Evolutionary conservation across 495 filamentous ascomycete species (phyloP).

Genomic region (Usnea hakonensis): DNA sequence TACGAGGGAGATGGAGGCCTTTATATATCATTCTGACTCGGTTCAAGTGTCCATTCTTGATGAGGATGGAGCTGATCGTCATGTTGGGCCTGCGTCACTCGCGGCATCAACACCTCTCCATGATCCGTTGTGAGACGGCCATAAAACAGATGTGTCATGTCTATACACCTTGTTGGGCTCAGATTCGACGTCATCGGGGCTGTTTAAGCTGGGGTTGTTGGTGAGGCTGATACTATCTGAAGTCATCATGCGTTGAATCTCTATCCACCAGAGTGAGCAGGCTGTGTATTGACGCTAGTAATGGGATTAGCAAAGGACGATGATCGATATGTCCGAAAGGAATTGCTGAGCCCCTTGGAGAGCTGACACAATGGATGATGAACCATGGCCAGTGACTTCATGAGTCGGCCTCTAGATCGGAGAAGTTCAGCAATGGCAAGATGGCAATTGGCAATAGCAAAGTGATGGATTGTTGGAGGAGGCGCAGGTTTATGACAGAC

Average conservation of each 20-base stretch:
- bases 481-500: neutral
- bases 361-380: neutral
- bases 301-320: neutral
- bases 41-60: neutral
- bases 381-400: neutral
- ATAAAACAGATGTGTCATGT: no score
- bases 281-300: neutral
- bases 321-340: neutral
- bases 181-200: no score
- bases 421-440: neutral
- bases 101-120: no score
- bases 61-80: neutral
- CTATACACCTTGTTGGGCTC: no score
- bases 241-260: neutral
- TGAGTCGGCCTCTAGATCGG: neutral
- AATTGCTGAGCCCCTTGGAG: neutral
- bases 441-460: neutral
- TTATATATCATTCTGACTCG: neutral
- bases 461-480: neutral
- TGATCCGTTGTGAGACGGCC: no score
- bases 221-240: no score
- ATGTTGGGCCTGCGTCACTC: neutral
- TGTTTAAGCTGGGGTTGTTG: no score
- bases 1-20: neutral
- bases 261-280: neutral